A percentile compares a stretch with the other conserved stretches of the same genome.
phyloP scores from a whole-genome alignment of 2,329 filamentous ascomycete species.

The Pyrenophora graminea region DNA sequence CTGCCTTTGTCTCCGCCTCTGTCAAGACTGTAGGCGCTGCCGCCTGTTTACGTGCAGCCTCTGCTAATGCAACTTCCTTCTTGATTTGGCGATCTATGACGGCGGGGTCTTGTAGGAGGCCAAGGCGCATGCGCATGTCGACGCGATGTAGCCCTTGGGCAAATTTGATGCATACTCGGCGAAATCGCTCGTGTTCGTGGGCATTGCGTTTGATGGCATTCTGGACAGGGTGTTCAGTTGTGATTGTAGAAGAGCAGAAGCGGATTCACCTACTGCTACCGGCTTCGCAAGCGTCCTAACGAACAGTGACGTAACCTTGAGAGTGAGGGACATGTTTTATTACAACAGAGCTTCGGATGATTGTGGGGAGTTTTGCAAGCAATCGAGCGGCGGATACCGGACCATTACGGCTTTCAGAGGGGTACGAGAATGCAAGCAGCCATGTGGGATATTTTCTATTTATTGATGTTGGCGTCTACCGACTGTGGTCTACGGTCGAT shows the following conservation, averaged over 20 bases:
- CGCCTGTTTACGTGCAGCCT: constrained; percentile 56
- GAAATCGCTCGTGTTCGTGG: constrained; percentile 69
- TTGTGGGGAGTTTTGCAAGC: not conserved
- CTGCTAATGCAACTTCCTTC: constrained; percentile 60
- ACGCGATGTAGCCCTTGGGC: constrained; percentile 67
- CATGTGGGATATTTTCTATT: not conserved
- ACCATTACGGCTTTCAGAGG: constrained; percentile 12
- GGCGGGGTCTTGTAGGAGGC: constrained; percentile 65
- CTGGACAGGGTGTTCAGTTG: constrained; percentile 44
- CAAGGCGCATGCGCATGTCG: constrained; percentile 70
- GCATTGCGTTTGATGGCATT: constrained; percentile 70
- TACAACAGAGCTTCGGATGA: constrained; percentile 11
- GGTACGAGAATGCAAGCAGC: not conserved
- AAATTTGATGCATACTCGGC: constrained; percentile 63
- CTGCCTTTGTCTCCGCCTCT: constrained; percentile 62
- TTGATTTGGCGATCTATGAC: constrained; percentile 58
- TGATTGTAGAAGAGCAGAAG: not conserved
- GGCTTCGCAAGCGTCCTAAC: constrained; percentile 70
- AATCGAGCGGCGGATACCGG: constrained; percentile 8
- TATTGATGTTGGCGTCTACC: constrained; percentile 4
- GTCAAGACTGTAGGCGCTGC: constrained; percentile 65
- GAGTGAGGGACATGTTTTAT: constrained; percentile 62
- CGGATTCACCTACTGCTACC: constrained; percentile 60
- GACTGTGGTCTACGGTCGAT: constrained; percentile 9
- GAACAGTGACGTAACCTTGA: constrained; percentile 68